These are phyloP conservation scores for Sicyos baderoa DNA, from an alignment of 306 rosid species.

Conservation along the genomic window DNA sequence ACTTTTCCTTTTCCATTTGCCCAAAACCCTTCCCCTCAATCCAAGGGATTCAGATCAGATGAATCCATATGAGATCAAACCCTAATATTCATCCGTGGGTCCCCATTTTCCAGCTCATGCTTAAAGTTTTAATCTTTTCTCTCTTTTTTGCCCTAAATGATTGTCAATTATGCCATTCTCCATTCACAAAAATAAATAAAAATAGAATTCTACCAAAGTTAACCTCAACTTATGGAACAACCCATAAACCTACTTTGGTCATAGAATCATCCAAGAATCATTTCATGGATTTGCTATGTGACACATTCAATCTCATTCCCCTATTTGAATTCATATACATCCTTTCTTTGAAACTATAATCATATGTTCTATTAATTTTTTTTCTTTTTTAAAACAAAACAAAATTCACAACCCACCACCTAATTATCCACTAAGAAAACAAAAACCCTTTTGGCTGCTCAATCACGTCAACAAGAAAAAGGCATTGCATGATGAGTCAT, in stretches of 20 bases:
- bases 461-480: slow-evolving; percentile 22
- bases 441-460: slow-evolving; percentile 23
- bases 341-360: slow-evolving; percentile 6
- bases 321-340: background rate
- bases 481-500: slow-evolving; percentile 17
- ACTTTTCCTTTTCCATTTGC: background rate
- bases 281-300: slow-evolving; percentile 13
- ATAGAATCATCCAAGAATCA: slow-evolving; percentile 17
- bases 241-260: background rate
- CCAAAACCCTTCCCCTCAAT: slow-evolving; percentile 3
- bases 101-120: slow-evolving; percentile 15
- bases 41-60: slow-evolving; percentile 12
- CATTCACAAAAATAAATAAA: background rate
- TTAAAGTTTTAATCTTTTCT: slow-evolving; percentile 13
- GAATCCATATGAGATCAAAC: background rate
- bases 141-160: slow-evolving; percentile 15
- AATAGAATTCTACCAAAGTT: background rate
- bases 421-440: slow-evolving; percentile 20
- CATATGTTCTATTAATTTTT: background rate
- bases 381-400: background rate
- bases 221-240: slow-evolving; percentile 9
- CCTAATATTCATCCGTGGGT: slow-evolving; percentile 14
- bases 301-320: background rate
- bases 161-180: slow-evolving; percentile 13
- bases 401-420: slow-evolving; percentile 5